These are phyloP conservation scores for Peronospora destructor DNA, from an alignment of 352 stramenopile genomes.

Conservation along the genomic window DNA sequence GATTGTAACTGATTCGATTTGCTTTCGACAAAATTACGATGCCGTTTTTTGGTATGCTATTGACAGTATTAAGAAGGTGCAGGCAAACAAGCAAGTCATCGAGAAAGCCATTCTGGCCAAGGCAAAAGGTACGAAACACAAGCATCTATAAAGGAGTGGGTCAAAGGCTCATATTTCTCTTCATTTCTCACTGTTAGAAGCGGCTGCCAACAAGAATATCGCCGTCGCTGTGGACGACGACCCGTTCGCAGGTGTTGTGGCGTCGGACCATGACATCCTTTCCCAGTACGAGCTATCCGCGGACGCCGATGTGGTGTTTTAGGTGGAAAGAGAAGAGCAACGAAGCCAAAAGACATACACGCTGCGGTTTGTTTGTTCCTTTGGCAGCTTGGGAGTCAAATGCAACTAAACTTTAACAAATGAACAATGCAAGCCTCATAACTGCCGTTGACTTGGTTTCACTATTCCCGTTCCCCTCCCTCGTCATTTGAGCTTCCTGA, in stretches of 20 bases:
- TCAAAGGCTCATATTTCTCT: constrained; percentile 1
- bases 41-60: neutral
- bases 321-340: constrained; percentile 10
- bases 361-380: constrained; percentile 3
- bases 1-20: neutral
- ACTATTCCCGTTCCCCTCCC: constrained; percentile 13
- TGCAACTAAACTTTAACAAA: constrained; percentile 24
- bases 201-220: constrained; percentile 8
- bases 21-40: neutral
- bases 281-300: constrained; percentile 66
- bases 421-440: constrained; percentile 1
- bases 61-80: constrained; percentile 95
- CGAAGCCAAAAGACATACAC: constrained; percentile 1
- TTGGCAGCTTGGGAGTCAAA: constrained; percentile 4
- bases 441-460: constrained; percentile 18
- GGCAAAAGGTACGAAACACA: constrained; percentile 43
- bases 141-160: neutral
- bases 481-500: constrained; percentile 13
- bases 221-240: constrained; percentile 36
- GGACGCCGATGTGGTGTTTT: constrained; percentile 80
- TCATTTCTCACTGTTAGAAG: constrained; percentile 5
- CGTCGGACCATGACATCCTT: constrained; percentile 75
- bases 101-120: constrained; percentile 61
- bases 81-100: constrained; percentile 93
- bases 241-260: constrained; percentile 61